Base-by-base conservation (phyloP, 805 yeast genomes). In the Candida manassasensis region DNA sequence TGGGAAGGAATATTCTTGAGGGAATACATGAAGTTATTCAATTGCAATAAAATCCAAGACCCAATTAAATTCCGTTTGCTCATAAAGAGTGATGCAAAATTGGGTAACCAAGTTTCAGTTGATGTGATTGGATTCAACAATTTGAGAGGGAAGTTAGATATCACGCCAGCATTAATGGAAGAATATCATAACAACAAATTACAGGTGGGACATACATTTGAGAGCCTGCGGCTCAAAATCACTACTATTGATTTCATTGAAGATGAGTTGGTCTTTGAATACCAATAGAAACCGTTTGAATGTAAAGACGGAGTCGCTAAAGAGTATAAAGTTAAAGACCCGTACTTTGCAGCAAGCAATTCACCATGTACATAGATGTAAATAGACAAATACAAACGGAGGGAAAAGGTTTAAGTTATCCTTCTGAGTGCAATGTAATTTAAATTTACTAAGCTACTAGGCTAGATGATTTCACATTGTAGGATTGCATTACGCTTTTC, bases 1-100 rank as follows among this genome's bases (percentile, higher is more conserved):
- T 66, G 71, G 71, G 55, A 50, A 35, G 69, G 69, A 3, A 44
- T 50, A 9, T 61, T 65, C 27, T 48, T 66, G 24, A 47, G 46
- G 29, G 52, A 53, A 30, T 63, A 61, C 37, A 44, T 51, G 25
- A 44, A 42, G 12, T 29, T 53, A 35, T 27, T 45, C 15, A 21
- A 46, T 7, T 16, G 27, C 4, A 51, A 49, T 2, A 30, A 43
- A 17, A 40, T 55, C 8, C 29, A 31, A 2, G 30, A 45, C 7
- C 53, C 48, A 10, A 52, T 61, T 8, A 38, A 39, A 15, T 58
- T 60, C 31, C 39, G 41, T 19, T 34, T 61, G 10, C 43, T 55
- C 12, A 41, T 54, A 15, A 55, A 49, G 26, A 36, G 47, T 6
- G 38, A 29, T 12, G 58, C 64, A n/a, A 49, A 52, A 37, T 39